A percentile compares a stretch with the other conserved stretches of the same genome.
These are phyloP conservation scores for Saccharomyces kudriavzevii DNA, from an alignment of 805 yeast species.

Conservation along the genomic window DNA sequence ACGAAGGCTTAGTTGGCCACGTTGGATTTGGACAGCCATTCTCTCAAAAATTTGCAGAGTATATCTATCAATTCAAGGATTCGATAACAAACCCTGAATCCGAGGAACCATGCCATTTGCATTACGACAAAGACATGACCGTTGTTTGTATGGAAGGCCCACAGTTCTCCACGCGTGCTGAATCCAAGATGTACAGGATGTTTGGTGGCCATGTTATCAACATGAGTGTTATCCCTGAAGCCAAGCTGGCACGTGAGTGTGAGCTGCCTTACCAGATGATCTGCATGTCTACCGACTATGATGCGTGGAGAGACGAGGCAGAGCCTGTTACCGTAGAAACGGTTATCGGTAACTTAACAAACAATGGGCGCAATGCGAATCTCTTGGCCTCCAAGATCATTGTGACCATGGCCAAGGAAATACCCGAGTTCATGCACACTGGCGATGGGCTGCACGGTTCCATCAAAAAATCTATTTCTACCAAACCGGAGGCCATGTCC, in stretches of 20 bases:
- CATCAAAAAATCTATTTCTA: constrained; percentile 75
- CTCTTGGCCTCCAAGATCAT: constrained; percentile 63
- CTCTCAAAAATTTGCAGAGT: constrained; percentile 60
- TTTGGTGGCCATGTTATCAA: constrained; percentile 95
- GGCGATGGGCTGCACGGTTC: constrained; percentile 68
- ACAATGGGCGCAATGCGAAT: constrained; percentile 83
- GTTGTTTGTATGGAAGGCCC: constrained; percentile 99
- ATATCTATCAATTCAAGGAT: constrained; percentile 53
- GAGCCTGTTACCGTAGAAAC: constrained; percentile 98
- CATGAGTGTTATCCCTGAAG: constrained; percentile 97
- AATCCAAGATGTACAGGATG: constrained; percentile 72
- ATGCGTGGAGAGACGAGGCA: constrained; percentile 93
- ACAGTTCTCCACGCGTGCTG: constrained; percentile 94
- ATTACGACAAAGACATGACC: constrained; percentile 62
- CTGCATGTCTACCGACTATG: constrained; percentile 98
- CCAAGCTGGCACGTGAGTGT: constrained; percentile 94
- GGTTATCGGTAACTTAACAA: constrained; percentile 81
- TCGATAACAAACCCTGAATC: constrained; percentile 47
- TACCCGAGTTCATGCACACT: constrained; percentile 45
- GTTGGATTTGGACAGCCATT: constrained; percentile 97
- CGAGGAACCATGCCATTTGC: constrained; percentile 58
- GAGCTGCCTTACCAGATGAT: constrained; percentile 96
- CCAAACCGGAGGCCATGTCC: constrained; percentile 65
- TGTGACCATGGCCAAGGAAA: constrained; percentile 53
- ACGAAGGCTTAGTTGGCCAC: constrained; percentile 90